phyloP scores from a whole-genome alignment of 495 filamentous ascomycete genomes.

The Penicillium alfredii region DNA sequence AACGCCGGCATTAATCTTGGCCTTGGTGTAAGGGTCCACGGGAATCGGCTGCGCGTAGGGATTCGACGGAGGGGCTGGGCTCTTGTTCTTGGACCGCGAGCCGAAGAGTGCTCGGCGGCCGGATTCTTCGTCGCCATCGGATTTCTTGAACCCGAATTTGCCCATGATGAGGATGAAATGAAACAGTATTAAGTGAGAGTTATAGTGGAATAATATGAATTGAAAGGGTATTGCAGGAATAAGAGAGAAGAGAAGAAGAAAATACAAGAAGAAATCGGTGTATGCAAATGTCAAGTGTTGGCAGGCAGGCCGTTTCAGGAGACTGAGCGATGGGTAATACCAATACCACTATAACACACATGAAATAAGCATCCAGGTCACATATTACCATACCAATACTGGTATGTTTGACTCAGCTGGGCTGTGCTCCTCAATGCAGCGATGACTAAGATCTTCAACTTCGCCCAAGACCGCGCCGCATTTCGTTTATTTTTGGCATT shows the following conservation, averaged over 20 bases:
- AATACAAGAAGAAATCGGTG: conserved; percentile 6
- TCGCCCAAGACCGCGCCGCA: too few relatives aligned
- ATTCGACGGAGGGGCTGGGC: conserved; percentile 47
- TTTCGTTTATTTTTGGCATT: conserved; percentile 22
- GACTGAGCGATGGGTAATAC: too few relatives aligned
- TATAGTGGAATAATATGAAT: conserved; percentile 2
- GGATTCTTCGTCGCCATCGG: conserved; percentile 52
- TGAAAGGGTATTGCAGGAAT: not conserved
- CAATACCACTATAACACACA: conserved; percentile 2
- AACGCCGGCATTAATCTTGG: conserved; percentile 44
- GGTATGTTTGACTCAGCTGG: too few relatives aligned
- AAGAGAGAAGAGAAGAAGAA: conserved; percentile 4
- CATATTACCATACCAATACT: conserved; percentile 3
- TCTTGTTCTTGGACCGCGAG: conserved; percentile 53
- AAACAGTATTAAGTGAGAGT: conserved; percentile 7
- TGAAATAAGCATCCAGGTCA: too few relatives aligned
- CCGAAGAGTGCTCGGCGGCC: conserved; percentile 57
- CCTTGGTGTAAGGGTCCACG: conserved; percentile 59
- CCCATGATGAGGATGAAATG: conserved; percentile 48
- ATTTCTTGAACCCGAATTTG: conserved; percentile 51
- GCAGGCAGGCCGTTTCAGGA: conserved; percentile 11
- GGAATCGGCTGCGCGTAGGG: conserved; percentile 63
- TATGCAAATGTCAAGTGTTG: too few relatives aligned
- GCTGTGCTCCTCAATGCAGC: too few relatives aligned
- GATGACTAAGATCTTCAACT: too few relatives aligned